These are phyloP conservation scores for Sugiyamaella boreocaroliniensis DNA, from an alignment of 805 yeast genomes.

Conservation along the genomic window DNA sequence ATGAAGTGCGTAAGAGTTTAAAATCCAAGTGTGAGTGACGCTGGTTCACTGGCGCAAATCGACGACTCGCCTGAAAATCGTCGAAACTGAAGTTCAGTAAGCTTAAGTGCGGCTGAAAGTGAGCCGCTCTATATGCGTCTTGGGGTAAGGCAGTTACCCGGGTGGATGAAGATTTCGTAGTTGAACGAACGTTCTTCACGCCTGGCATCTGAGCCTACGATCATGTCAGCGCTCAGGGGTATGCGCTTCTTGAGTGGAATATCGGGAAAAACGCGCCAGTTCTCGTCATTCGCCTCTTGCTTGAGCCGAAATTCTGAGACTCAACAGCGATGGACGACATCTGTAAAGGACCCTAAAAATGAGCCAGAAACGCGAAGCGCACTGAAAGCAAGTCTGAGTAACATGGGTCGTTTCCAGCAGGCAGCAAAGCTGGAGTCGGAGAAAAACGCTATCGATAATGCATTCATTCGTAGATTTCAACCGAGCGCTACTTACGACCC, in stretches of 20 bases:
- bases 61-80: too few species aligned
- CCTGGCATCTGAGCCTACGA: too few species aligned
- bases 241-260: not conserved
- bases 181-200: too few species aligned
- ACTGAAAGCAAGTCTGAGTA: not conserved
- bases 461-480: constrained; percentile 42
- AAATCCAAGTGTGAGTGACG: too few species aligned
- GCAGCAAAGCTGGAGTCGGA: constrained; percentile 4
- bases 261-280: not conserved
- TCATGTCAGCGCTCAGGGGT: too few species aligned
- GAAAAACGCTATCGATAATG: constrained; percentile 26
- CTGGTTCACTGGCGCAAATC: too few species aligned
- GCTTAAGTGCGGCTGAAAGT: too few species aligned
- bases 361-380: not conserved
- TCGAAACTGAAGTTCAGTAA: too few species aligned
- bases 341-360: not conserved
- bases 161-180: too few species aligned
- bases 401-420: not conserved
- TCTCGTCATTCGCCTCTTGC: not conserved
- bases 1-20: too few species aligned
- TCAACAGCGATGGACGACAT: constrained; percentile 1
- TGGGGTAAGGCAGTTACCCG: too few species aligned
- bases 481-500: constrained; percentile 65
- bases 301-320: not conserved
- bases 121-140: too few species aligned